Percentiles rank a stretch among this genome's conserved stretches.
phyloP scores from a whole-genome alignment of 768 basidiomycete species.

The Russula ochroleuca region DNA sequence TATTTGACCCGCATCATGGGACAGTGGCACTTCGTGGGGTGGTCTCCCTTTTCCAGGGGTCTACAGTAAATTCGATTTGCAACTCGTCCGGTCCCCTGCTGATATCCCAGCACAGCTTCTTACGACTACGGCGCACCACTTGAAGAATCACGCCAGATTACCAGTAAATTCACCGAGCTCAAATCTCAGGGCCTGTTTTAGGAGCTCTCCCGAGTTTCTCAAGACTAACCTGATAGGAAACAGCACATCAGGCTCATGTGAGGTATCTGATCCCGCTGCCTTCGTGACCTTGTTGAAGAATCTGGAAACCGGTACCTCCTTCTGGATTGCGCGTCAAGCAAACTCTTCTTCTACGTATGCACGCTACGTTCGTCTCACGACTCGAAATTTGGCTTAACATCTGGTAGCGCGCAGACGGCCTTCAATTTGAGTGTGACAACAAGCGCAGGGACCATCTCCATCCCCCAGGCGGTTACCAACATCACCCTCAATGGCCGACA shows the following conservation, averaged over 20 bases:
- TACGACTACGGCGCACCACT: constrained; percentile 82
- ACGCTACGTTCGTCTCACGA: background rate
- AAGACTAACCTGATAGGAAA: constrained; percentile 75
- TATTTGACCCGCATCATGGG: background rate
- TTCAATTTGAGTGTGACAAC: constrained; percentile 64
- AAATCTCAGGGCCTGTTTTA: constrained; percentile 77
- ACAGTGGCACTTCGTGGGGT: constrained; percentile 83
- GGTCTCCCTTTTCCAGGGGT: constrained; percentile 75
- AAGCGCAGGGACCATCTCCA: constrained; percentile 45
- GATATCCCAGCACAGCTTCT: constrained; percentile 38
- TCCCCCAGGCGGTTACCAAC: constrained; percentile 48
- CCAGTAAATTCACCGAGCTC: constrained; percentile 68
- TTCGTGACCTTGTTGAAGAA: constrained; percentile 65
- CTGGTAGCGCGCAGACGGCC: constrained; percentile 40
- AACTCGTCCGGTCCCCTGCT: background rate
- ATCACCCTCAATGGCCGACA: constrained; percentile 66
- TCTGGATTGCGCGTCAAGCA: constrained; percentile 66
- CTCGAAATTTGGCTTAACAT: background rate
- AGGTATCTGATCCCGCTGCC: constrained; percentile 42
- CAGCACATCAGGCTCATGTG: constrained; percentile 47
- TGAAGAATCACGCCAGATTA: constrained; percentile 61
- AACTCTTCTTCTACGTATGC: constrained; percentile 65
- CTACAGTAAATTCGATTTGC: constrained; percentile 41
- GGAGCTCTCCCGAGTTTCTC: constrained; percentile 73
- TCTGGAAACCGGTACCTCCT: constrained; percentile 59